Base-by-base conservation (phyloP, 768 basidiomycete genomes). In the Mycena metata region DNA sequence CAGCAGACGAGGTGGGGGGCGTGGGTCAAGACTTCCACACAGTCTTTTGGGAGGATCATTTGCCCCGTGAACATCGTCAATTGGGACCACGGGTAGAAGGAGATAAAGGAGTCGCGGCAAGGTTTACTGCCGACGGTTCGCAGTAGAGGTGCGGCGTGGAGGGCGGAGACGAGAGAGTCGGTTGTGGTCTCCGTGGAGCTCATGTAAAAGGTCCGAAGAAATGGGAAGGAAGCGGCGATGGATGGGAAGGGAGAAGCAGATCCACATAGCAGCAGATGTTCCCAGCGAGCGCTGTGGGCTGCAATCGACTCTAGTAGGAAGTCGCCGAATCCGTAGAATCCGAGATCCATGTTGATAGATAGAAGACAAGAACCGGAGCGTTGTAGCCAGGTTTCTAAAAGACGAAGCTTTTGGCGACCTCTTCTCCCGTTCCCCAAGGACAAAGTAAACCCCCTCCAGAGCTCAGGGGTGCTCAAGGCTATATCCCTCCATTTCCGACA, bases 401-500 rank as follows among this genome's bases (percentile, higher is more conserved):
- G 30, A 7, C 16, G 2, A 2, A 50, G 41, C 15, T 23, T 21
- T 13, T 57, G 24, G n/a, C 2, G 19, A 6, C 3, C 8, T 35
- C 35, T 13, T n/a, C 3, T 11, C 6, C 8, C 24, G 5, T 33
- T 23, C 17, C 4, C 9, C 10, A 49, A 2, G 15, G 8, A 17
- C 21, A 45, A 23, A 13, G 21, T 12, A 30, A 58, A 30, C 2
- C 55, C 64, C 21, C 56, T 16, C 64, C 64, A 65, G 6, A 65
- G 64, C 13, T 24, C 36, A 3, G 64, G 56, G 16, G 56, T 50
- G 19, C 46, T 12, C 12, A 63, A 11, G 8, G 61, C 56, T 23
- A 51, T 41, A 7, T 54, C n/a, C 17, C 61, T 35, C 64, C 39
- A 65, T 30, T 19, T 24, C 2, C 47, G 55, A 36, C 64, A 65